Conservation (phyloP, 192 early-diverging fungal species). For the Polychytrium aggregatum region DNA sequence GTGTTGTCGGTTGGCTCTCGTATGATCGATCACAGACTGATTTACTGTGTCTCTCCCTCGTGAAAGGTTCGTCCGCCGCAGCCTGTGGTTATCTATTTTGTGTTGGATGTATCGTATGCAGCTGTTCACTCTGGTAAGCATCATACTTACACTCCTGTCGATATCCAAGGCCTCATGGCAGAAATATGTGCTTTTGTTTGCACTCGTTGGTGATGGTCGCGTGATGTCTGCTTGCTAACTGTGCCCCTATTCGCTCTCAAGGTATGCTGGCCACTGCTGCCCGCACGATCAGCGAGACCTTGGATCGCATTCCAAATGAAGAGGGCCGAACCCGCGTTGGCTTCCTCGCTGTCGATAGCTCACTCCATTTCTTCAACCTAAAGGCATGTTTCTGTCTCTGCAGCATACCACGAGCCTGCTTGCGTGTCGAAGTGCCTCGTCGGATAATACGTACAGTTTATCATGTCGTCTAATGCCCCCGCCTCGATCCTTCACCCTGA, state of each 20-base stretch:
- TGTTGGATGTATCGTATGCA: conserved; percentile 89
- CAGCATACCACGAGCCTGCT: too few relatives aligned
- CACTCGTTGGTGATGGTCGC: background rate
- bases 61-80: conserved; percentile 79
- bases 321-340: conserved; percentile 83
- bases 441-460: too few relatives aligned
- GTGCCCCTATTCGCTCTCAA: conserved; percentile 12
- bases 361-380: conserved; percentile 88
- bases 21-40: background rate
- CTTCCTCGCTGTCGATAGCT: conserved; percentile 79
- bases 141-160: too few relatives aligned
- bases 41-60: background rate
- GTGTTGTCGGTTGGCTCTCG: background rate
- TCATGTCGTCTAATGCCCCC: too few relatives aligned
- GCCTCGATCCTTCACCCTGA: too few relatives aligned
- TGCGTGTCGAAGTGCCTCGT: too few relatives aligned
- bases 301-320: conserved; percentile 77
- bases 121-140: conserved; percentile 64
- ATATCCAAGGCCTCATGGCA: too few relatives aligned
- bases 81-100: conserved; percentile 83
- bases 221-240: background rate
- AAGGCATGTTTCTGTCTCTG: conserved; percentile 17
- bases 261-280: conserved; percentile 73
- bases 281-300: conserved; percentile 63
- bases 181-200: too few relatives aligned